phyloP scores from a whole-genome alignment of 2,329 filamentous ascomycete genomes.

The Penicillium thymicola region DNA sequence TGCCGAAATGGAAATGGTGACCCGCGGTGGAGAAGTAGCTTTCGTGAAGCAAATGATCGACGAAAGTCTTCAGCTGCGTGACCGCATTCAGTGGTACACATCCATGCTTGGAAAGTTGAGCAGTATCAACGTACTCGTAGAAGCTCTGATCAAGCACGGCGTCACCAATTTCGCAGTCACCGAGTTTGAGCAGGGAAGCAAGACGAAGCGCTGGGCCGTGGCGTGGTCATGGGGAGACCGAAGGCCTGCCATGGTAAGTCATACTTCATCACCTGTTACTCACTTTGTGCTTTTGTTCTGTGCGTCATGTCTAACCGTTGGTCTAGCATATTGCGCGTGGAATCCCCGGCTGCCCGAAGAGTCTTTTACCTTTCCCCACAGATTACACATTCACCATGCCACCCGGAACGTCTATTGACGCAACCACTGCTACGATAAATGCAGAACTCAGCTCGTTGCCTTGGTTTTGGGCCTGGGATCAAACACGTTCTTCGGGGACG shows the following conservation, averaged over 20 bases:
- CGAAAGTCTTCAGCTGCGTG: conserved; percentile 61
- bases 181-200: conserved; percentile 71
- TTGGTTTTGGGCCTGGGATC: conserved; percentile 64
- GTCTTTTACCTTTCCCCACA: conserved; percentile 53
- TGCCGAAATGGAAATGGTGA: conserved; percentile 80
- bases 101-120: conserved; percentile 86
- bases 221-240: conserved; percentile 77
- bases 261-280: not conserved
- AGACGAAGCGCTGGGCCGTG: conserved; percentile 81
- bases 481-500: conserved; percentile 52
- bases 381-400: conserved; percentile 45
- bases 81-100: conserved; percentile 79
- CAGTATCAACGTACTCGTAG: conserved; percentile 60
- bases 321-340: conserved; percentile 34
- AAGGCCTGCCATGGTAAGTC: conserved; percentile 57
- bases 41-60: conserved; percentile 70
- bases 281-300: not conserved
- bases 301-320: not conserved
- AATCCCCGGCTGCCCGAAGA: conserved; percentile 47
- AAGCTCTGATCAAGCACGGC: conserved; percentile 53
- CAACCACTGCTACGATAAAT: conserved; percentile 41
- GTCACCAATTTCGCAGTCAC: conserved; percentile 79
- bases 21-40: conserved; percentile 68
- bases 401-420: conserved; percentile 26
- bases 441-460: conserved; percentile 55